Base-by-base conservation (phyloP, 768 basidiomycete species). In the Pleurotus djamor region DNA sequence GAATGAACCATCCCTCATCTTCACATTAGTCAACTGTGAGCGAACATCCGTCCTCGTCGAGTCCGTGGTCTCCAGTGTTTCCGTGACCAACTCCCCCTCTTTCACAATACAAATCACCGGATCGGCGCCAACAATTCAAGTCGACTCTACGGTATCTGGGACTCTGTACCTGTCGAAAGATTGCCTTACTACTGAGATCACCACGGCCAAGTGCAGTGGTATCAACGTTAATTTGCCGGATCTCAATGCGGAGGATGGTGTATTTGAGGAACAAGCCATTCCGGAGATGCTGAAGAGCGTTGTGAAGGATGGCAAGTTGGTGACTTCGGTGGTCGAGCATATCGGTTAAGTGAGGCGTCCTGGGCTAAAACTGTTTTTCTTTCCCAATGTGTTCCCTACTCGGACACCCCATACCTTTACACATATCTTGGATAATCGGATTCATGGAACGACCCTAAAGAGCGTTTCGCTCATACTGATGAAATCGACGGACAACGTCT, bases 231-330 rank as follows among this genome's bases (percentile, higher is more conserved):
- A 85, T 64, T 68, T 98, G 17, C 95, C 94, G 0, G 86, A 89
- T 1, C 86, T 87, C 64, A 92, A 86, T 14, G 94, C 94, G 63
- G 94, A 97, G 70, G 94, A 96, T 8, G 96, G 95, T 5, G 79
- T 96, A 48, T 98, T 95, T 66, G 83, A 84, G 61, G 97, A 99
- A 72, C 86, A 87, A 63, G 82, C 96, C 0, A 77, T 99, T 16
- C 96, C 97, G 0, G 97, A 99, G 76, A 98, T 97, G 92, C 79
- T 99, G 72, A 93, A 85, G 80, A 92, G 92, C 16, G 82, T 86
- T 37, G 78, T 99, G 32, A 76, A 84, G 68, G 76, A 82, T 61
- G 96, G 96, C 9, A 96, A 91, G 73, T 75, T 98, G 59, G 83
- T 94, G 38, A 98, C 96, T 14, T 87, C 78, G 10, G 84, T 97